Evolutionary conservation across 176 grass and related monocot species (phyloP).

Genomic region (Tuctoria greenei): DNA sequence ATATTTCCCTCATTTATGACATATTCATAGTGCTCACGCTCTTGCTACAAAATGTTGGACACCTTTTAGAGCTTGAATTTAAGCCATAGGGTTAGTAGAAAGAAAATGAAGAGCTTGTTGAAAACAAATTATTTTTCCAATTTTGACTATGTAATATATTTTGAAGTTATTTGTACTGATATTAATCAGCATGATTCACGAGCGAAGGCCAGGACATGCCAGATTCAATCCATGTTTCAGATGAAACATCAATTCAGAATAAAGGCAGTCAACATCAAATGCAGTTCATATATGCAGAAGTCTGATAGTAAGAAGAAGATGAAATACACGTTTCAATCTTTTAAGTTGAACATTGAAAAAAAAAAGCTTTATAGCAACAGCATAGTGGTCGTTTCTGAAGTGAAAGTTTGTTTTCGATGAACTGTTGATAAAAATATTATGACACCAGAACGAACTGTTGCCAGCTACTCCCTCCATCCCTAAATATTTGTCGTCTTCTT

Average conservation of each 20-base stretch:
- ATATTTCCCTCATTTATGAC: constrained; percentile 48
- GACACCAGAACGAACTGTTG: neutral
- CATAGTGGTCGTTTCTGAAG: too few relatives aligned
- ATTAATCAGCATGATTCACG: neutral
- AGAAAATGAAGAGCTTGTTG: neutral
- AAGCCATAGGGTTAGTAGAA: neutral
- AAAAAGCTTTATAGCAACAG: too few relatives aligned
- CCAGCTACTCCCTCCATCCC: too few relatives aligned
- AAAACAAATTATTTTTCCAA: neutral
- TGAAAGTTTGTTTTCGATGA: too few relatives aligned
- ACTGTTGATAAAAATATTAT: neutral
- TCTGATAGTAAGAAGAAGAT: neutral
- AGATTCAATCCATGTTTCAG: neutral
- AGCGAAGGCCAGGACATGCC: neutral
- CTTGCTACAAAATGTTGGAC: constrained; percentile 54
- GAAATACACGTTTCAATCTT: neutral
- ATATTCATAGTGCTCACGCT: constrained; percentile 78
- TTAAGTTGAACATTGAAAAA: neutral
- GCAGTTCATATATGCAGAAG: neutral
- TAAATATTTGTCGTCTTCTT: too few relatives aligned
- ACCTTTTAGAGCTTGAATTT: neutral
- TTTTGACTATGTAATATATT: neutral
- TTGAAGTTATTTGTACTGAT: neutral
- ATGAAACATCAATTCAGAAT: neutral
- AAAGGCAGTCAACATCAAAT: neutral